Base-by-base conservation (phyloP, 805 yeast genomes). In the Millerozyma miso region DNA sequence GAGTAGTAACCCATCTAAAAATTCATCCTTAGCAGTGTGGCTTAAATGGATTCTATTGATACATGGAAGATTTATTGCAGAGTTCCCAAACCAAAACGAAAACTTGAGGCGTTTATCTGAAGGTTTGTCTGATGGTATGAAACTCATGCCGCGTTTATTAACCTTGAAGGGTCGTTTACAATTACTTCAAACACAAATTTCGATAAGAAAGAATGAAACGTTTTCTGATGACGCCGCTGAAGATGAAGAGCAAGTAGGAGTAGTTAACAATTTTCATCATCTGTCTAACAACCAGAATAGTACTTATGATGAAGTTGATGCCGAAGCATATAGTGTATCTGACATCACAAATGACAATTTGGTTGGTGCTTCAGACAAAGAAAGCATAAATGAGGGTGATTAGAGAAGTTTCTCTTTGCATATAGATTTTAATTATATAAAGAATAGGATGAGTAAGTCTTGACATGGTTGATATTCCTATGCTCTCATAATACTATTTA, bases 161-260 rank as follows among this genome's bases (percentile, higher is more conserved):
- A 81, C 93, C 1, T 73, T 91, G 23, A 95, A 90, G 60, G 99
- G 99, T 37, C 79, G 93, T 49, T 69, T 91, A 37, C 85, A 83
- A 54, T 73, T 91, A 60, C 71, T 91, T 35, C 77, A 77, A 49
- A 77, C 88, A 3, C 98, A 91, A 64, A 73, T 88, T 8, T 74
- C 77, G 44, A 66, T 91, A 50, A 80, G 97, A 46, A 17, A 29
- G 16, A 35, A 20, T 15, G 65, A 56, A 55, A 44, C 18, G 10
- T 12, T 47, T 18, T 81, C 75, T 31, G 52, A 45, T 19, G 55
- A 46, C 16, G 55, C 45, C 32, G 48, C 37, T 18, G 81, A 76
- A 35, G 65, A 23, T 23, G 29, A 23, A 23, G 6, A 6, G 10
- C 29, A 23, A 23, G 10, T 23, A 7, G 29, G 10, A 23, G n/a